phyloP scores from a whole-genome alignment of 768 basidiomycete species.

The Russula virescens region DNA sequence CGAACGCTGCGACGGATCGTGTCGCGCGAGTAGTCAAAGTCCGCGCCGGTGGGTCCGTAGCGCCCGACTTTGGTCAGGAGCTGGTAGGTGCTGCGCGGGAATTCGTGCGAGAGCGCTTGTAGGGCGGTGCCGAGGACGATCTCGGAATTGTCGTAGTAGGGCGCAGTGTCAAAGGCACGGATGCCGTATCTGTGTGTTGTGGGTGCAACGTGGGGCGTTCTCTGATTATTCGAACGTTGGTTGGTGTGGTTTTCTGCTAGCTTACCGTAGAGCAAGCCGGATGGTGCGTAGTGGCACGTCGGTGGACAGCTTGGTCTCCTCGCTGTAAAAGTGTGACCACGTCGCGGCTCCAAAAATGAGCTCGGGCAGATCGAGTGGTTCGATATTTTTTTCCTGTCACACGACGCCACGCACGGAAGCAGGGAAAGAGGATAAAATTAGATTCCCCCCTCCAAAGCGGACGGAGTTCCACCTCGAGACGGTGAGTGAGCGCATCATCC shows the following conservation, averaged over 20 bases:
- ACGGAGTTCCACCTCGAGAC: neutral
- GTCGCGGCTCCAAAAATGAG: constrained; percentile 70
- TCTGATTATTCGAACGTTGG: too few relatives aligned
- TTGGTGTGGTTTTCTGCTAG: neutral
- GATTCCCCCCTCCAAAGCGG: too few relatives aligned
- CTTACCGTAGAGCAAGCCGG: constrained; percentile 68
- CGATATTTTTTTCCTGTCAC: constrained; percentile 31
- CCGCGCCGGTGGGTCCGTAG: constrained; percentile 43
- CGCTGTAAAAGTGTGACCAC: constrained; percentile 63
- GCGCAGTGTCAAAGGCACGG: constrained; percentile 73
- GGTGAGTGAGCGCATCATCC: neutral
- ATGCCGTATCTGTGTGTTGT: constrained; percentile 62
- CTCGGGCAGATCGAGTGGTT: constrained; percentile 36
- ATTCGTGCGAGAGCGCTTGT: constrained; percentile 53
- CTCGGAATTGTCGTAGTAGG: constrained; percentile 78
- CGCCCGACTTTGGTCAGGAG: constrained; percentile 86
- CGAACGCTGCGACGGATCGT: constrained; percentile 61
- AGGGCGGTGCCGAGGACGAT: constrained; percentile 65
- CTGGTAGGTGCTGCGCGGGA: constrained; percentile 72
- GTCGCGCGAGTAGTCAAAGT: constrained; percentile 70
- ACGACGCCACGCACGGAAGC: neutral
- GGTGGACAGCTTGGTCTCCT: constrained; percentile 50
- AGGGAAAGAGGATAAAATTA: too few relatives aligned
- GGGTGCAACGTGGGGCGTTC: neutral
- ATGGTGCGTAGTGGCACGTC: constrained; percentile 57